Evolutionary conservation across 768 basidiomycete species (phyloP), one percentile per base, ranked within the genome.

Genomic region (Aureoboletus auriporus): DNA sequence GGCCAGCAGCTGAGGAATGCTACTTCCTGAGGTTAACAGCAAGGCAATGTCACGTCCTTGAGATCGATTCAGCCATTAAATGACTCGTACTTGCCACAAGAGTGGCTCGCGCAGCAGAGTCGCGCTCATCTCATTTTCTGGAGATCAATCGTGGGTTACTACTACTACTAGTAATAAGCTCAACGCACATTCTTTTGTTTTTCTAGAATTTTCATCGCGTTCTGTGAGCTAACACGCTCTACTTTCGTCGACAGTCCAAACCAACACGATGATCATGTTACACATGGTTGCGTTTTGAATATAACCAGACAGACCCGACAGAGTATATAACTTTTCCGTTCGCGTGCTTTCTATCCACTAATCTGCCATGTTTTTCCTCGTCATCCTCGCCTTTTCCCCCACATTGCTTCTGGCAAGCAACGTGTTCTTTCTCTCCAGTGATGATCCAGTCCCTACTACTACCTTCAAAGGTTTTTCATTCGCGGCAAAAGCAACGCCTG

Each of bases 351-450:
- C 14, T n/a, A 14, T 39, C 20, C 6, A 37, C 44, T 30, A 20
- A 43, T 29, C 34, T 1, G 17, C 27, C 44, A 66, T 65, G 64
- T 42, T 49, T 48, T 50, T 43, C 1, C 14, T 37, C 26, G 23
- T 41, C 16, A 38, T 54, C 17, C 6, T 65, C 14, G 39, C 17
- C 14, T 14, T 58, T 13, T 42, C 17, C 26, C 56, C 49, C 20
- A 42, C 56, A 48, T 51, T 55, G 64, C 65, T 65, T 67, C 64
- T 65, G 66, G 64, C 56, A 63, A 67, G 65, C 63, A 48, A 51
- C 52, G 61, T 61, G 14, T 52, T 52, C 48, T 29, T 44, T 45
- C 61, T 57, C 38, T 54, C 45, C 13, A 34, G 5, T 4, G 44
- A 30, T 33, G 13, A 10, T 26, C 12, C 42, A n/a, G 43, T 39